Percentiles rank a stretch among this genome's conserved stretches.
Conservation (phyloP, 2,329 filamentous ascomycete species). For the Madurella fahalii region DNA sequence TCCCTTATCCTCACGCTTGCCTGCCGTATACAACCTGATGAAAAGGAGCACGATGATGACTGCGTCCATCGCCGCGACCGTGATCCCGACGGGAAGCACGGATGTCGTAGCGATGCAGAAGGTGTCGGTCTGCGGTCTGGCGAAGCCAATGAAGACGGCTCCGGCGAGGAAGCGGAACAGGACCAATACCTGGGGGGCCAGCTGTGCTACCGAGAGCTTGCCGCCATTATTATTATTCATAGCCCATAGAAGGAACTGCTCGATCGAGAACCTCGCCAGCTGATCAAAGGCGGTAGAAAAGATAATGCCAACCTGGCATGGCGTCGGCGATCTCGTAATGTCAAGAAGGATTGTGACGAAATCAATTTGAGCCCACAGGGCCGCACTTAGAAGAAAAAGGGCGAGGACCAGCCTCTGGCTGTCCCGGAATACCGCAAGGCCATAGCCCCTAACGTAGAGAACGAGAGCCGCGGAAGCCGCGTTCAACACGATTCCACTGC, state of each 20-base stretch:
- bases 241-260: slow-evolving; percentile 53
- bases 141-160: slow-evolving; percentile 51
- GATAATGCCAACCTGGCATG: slow-evolving; percentile 50
- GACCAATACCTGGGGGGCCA: slow-evolving; percentile 46
- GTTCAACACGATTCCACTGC: slow-evolving; percentile 51
- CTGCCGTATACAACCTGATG: slow-evolving; percentile 38
- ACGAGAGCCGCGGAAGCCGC: slow-evolving; percentile 46
- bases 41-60: slow-evolving; percentile 42
- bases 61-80: slow-evolving; percentile 43
- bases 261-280: slow-evolving; percentile 48
- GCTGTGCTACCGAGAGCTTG: slow-evolving; percentile 32
- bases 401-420: slow-evolving; percentile 62
- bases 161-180: slow-evolving; percentile 49
- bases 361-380: slow-evolving; percentile 50
- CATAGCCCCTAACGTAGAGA: slow-evolving; percentile 45
- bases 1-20: slow-evolving; percentile 28
- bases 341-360: slow-evolving; percentile 50
- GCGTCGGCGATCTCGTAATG: slow-evolving; percentile 34
- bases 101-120: slow-evolving; percentile 50
- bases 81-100: slow-evolving; percentile 42
- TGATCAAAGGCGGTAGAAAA: slow-evolving; percentile 56
- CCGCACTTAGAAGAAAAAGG: slow-evolving; percentile 47
- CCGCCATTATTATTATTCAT: slow-evolving; percentile 37
- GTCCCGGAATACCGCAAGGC: slow-evolving; percentile 49
- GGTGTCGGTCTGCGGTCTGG: slow-evolving; percentile 47